Base-by-base conservation (phyloP, 257 asterid genomes). In the Oldenlandia corymbosa region DNA sequence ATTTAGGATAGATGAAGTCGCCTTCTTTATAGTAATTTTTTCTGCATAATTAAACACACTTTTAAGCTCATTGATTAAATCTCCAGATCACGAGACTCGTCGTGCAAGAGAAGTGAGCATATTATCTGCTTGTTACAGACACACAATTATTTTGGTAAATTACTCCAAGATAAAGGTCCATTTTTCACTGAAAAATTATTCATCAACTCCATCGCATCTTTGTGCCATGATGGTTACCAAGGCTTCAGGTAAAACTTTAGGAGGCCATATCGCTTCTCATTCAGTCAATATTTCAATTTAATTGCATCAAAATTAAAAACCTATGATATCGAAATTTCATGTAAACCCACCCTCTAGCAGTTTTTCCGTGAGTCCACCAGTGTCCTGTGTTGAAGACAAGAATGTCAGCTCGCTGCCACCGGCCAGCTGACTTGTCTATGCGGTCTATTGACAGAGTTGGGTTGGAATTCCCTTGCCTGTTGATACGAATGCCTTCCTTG, bases 301-400 rank as follows among this genome's bases (percentile, higher is more conserved):
- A 34, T 34, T 4, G 65, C n/a, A n/a, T 36, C 5, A 26, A 20
- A 42, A 27, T 26, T 16, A 21, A n/a, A 32, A 46, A 43, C 48
- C 20, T 28, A 30, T 9, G 24, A 7, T 23, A 27, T 2, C 12
- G 20, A 31, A 46, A 47, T 10, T 30, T 32, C 47, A 50, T 18
- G 57, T 27, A 49, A 55, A 69, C 70, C 41, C 67, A 85, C 99
- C 99, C 99, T 61, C 95, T 90, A 45, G 99, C 80, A 49, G 97
- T 93, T 85, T 93, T 93, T 52, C 99, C 97, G 66, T 93, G 97
- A 17, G 87, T 74, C 99, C 99, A 93, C 99, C 99, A 93, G 58
- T 93, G 99, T 39, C 88, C 99, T 0, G 99, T 93, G 73, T 90
- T 93, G 58, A 93, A 93, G 72, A 90, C 81, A 13, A 93, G 94